A percentile compares a stretch with the other conserved stretches of the same genome.
phyloP scores from a whole-genome alignment of 108 stramenopile genomes.

The Conticribra guillardii region DNA sequence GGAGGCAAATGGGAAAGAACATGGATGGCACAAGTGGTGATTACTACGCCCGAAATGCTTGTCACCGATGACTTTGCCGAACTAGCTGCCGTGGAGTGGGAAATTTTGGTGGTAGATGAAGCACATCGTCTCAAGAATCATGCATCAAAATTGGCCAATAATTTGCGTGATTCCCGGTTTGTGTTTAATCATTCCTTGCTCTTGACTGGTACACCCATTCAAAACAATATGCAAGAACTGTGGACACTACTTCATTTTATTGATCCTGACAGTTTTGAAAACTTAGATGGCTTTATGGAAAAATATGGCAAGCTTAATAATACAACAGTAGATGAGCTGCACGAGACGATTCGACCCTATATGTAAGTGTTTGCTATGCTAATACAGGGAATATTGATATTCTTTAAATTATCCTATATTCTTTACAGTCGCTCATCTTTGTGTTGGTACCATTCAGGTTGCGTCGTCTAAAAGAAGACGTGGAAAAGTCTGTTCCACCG shows the following conservation, averaged over 20 bases:
- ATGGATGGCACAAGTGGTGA: slow-evolving; percentile 92
- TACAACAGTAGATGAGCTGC: slow-evolving; percentile 80
- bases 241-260: slow-evolving; percentile 93
- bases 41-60: slow-evolving; percentile 92
- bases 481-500: slow-evolving; percentile 92
- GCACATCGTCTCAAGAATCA: slow-evolving; percentile 97
- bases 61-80: slow-evolving; percentile 82
- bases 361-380: no score
- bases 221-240: slow-evolving; percentile 89
- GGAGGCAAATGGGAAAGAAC: slow-evolving; percentile 47
- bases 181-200: slow-evolving; percentile 82
- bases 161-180: slow-evolving; percentile 77
- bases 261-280: slow-evolving; percentile 64
- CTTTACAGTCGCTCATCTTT: no score
- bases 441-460: no score
- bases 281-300: slow-evolving; percentile 78
- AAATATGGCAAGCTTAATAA: slow-evolving; percentile 86
- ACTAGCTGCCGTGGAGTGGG: slow-evolving; percentile 84
- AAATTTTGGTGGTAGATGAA: slow-evolving; percentile 93
- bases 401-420: no score
- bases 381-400: no score
- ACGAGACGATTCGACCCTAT: slow-evolving; percentile 89
- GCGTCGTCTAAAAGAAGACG: slow-evolving; percentile 93
- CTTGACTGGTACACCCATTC: slow-evolving; percentile 94
- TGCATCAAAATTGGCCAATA: slow-evolving; percentile 86